Evolutionary conservation across 1,139 yeast genomes (phyloP), one percentile per base, ranked within the genome.

Genomic region (Hansenula anomala): DNA sequence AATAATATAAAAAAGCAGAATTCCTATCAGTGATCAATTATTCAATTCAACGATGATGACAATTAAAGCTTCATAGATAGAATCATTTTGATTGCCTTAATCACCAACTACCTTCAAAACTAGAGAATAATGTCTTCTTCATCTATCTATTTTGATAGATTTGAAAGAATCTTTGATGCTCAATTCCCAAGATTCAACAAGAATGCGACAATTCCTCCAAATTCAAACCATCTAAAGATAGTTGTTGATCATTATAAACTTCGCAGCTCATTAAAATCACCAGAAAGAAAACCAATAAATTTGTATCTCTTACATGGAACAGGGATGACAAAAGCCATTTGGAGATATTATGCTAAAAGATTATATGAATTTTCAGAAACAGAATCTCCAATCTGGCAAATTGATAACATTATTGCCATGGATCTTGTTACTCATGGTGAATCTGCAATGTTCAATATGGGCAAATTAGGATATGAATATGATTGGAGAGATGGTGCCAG

Each of bases 371-470:
- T 41, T 48, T 28, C 44, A 40, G 18, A 47, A 48, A 37, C 59
- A 58, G 23, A 42, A 40, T 18, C 27, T 9, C 23, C 30, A 11
- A 36, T 34, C 15, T 55, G 58, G 55, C 33, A 20, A 4, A 45
- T 68, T 4, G 63, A 60, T 32, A 61, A 55, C n/a, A 68, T 73
- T 3, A 51, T 79, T 16, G 57, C 80, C 1, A 43, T 73, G 30
- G 90, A 82, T 54, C 65, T 68, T n/a, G 75, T 66, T 9, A 67
- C 68, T 37, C 86, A 78, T 51, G 84, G 86, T 9, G 89, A 81
- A 48, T 76, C 85, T 4, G 78, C 72, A 3, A 44, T 67, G 5
- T 45, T 66, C 25, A 82, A 82, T 49, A 49, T 55, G 31, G 73
- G 61, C 11, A 71, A 71, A 44, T 54, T 80, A 23, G 83, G 86